These are phyloP conservation scores for Brasilioporus rufonigricans DNA, from an alignment of 768 basidiomycete species.

Conservation along the genomic window DNA sequence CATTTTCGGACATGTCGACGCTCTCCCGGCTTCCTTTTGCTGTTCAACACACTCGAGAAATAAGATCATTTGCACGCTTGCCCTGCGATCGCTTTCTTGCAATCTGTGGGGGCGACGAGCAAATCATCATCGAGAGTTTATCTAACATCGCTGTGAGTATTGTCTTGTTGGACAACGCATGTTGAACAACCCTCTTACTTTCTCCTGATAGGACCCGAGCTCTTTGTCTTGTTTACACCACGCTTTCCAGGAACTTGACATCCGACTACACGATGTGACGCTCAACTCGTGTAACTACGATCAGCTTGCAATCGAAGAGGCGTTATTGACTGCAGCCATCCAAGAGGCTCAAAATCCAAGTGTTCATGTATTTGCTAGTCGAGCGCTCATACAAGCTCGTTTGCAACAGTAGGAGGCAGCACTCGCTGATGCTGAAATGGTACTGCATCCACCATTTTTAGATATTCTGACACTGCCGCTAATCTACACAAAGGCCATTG, in stretches of 20 bases:
- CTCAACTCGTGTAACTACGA: not conserved
- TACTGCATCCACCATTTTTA: not conserved
- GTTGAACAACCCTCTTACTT: not conserved
- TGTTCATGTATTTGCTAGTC: not conserved
- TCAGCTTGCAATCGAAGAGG: not conserved
- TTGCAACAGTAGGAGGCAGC: not conserved
- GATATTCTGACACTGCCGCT: too few species aligned
- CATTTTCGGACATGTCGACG: not conserved
- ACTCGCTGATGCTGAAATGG: not conserved
- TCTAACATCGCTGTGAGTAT: not conserved
- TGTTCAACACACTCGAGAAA: not conserved
- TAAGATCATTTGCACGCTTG: not conserved
- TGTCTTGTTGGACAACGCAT: not conserved
- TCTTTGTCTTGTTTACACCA: not conserved
- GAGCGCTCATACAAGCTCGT: not conserved
- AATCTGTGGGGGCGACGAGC: not conserved
- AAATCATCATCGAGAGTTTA: not conserved
- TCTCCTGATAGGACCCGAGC: not conserved
- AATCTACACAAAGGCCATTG: not conserved
- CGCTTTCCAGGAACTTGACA: not conserved
- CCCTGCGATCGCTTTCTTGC: not conserved
- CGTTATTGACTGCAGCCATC: not conserved
- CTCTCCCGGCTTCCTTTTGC: not conserved
- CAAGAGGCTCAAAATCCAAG: not conserved
- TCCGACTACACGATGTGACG: not conserved